phyloP scores from a whole-genome alignment of 2,329 filamentous ascomycete genomes.

The Metarhizium anisopliae region DNA sequence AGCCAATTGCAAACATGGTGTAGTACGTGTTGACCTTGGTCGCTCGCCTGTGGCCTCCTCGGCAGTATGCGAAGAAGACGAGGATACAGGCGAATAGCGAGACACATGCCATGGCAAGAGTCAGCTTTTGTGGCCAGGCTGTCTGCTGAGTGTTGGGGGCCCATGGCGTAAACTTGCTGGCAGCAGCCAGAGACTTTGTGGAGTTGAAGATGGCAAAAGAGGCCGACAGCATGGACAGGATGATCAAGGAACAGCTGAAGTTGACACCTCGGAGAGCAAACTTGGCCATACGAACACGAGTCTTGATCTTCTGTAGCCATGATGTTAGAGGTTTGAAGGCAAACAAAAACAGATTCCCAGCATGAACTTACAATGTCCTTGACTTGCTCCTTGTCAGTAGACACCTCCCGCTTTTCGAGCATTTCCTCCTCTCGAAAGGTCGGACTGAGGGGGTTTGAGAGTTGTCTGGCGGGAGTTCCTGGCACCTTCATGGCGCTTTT shows the following conservation, averaged over 20 bases:
- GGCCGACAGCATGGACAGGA: conserved; percentile 81
- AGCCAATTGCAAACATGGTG: conserved; percentile 83
- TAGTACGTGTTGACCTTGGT: conserved; percentile 95
- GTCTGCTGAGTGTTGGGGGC: conserved; percentile 57
- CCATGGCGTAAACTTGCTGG: conserved; percentile 82
- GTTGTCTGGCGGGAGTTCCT: conserved; percentile 64
- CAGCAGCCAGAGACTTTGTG: conserved; percentile 62
- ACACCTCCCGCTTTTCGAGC: conserved; percentile 73
- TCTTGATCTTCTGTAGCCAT: conserved; percentile 71
- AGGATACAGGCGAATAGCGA: conserved; percentile 71
- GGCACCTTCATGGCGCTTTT: conserved; percentile 88
- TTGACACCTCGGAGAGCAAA: conserved; percentile 90
- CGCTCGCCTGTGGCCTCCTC: conserved; percentile 77
- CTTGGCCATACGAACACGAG: conserved; percentile 85
- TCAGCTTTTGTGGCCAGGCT: conserved; percentile 79
- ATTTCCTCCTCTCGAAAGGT: conserved; percentile 84
- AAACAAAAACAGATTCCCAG: too few relatives aligned
- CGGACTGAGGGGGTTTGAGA: conserved; percentile 75
- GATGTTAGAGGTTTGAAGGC: conserved; percentile 12
- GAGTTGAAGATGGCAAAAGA: conserved; percentile 89
- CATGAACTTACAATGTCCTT: conserved; percentile 69
- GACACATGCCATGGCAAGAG: conserved; percentile 69
- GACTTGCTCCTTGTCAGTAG: conserved; percentile 78
- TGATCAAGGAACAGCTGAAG: conserved; percentile 93
- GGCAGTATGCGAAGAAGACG: conserved; percentile 80